Evolutionary conservation across 2,329 filamentous ascomycete species (phyloP).

Genomic region (Dichotomopilus funicola): DNA sequence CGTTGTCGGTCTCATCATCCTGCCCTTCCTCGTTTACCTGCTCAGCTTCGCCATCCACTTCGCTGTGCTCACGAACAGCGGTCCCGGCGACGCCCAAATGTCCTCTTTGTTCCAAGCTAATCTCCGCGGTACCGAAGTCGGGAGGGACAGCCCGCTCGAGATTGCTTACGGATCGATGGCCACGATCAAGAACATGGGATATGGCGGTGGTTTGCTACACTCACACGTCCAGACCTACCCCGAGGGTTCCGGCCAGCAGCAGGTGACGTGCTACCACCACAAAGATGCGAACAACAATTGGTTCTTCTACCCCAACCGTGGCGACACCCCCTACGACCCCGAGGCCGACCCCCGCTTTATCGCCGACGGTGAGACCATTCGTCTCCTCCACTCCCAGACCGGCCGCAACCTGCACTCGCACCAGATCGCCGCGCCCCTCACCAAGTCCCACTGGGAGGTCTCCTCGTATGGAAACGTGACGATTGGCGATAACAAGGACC

Average conservation of each 20-base stretch:
- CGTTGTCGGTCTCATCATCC: constrained; percentile 77
- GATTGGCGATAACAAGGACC: constrained; percentile 93
- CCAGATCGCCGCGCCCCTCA: constrained; percentile 77
- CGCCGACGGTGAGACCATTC: constrained; percentile 69
- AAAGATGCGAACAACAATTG: constrained; percentile 99
- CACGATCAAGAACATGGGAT: constrained; percentile 99
- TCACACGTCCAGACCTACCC: constrained; percentile 91
- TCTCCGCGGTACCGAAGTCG: constrained; percentile 85
- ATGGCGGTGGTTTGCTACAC: constrained; percentile 91
- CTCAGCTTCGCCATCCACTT: constrained; percentile 96
- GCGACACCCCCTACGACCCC: constrained; percentile 63
- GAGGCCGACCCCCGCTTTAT: constrained; percentile 70
- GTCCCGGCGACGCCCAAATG: constrained; percentile 99
- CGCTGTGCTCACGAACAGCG: constrained; percentile 83
- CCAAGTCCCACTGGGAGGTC: constrained; percentile 86
- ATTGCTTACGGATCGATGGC: constrained; percentile 81
- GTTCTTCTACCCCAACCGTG: constrained; percentile 95
- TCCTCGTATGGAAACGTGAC: constrained; percentile 95
- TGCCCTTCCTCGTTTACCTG: constrained; percentile 88
- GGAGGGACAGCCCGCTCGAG: constrained; percentile 89
- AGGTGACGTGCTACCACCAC: constrained; percentile 98
- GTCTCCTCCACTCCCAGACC: constrained; percentile 89
- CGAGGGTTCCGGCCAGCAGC: constrained; percentile 88
- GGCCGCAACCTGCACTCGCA: constrained; percentile 97
- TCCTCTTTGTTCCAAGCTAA: constrained; percentile 99